phyloP scores from a whole-genome alignment of 2,329 filamentous ascomycete genomes.

The Cladophialophora bantiana region DNA sequence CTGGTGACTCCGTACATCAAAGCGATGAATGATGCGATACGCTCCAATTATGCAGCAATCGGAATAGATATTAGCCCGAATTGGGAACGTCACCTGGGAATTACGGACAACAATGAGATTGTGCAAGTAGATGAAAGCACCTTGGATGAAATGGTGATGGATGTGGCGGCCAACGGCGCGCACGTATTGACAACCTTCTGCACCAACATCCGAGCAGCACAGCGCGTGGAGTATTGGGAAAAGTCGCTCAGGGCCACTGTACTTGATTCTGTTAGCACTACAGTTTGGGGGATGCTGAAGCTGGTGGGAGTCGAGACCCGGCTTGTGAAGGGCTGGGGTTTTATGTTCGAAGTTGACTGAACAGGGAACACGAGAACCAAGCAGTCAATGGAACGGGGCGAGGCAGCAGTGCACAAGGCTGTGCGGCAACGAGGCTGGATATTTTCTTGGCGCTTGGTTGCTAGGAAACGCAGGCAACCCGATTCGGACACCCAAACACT shows the following conservation, averaged over 20 bases:
- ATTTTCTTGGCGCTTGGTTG: constrained; percentile 8
- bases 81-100: constrained; percentile 46
- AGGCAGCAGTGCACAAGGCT: not conserved
- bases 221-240: constrained; percentile 51
- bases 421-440: constrained; percentile 5
- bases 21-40: constrained; percentile 52
- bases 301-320: constrained; percentile 40
- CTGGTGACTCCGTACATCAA: constrained; percentile 54
- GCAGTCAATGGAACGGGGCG: not conserved
- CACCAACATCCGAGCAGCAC: constrained; percentile 53
- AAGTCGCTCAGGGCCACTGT: constrained; percentile 44
- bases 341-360: constrained; percentile 42
- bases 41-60: constrained; percentile 45
- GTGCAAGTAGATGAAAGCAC: constrained; percentile 45
- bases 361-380: not conserved
- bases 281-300: constrained; percentile 52
- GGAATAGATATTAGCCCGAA: constrained; percentile 16
- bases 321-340: constrained; percentile 47
- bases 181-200: constrained; percentile 52
- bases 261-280: constrained; percentile 53
- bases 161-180: constrained; percentile 39
- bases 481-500: constrained; percentile 5
- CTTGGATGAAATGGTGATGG: constrained; percentile 29
- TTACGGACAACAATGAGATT: constrained; percentile 51
- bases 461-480: not conserved